Percentiles rank a stretch among this genome's conserved stretches.
phyloP scores from a whole-genome alignment of 805 yeast species.

The Zygosaccharomyces siamensis region DNA sequence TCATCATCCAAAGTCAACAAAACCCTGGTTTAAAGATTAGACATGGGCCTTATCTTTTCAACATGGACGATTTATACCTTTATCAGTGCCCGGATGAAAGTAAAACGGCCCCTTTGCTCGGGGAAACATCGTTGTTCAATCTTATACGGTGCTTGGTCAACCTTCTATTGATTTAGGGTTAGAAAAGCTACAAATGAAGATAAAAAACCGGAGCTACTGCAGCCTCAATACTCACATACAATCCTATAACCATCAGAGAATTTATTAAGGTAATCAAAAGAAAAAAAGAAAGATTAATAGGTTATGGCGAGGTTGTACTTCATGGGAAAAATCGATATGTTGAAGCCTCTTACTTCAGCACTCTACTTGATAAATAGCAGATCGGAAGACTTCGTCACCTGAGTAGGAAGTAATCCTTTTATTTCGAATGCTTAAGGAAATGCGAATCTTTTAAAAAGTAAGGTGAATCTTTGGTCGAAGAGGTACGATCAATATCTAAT shows the following conservation, averaged over 20 bases:
- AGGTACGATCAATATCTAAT: constrained; percentile 38
- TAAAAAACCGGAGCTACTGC: constrained; percentile 52
- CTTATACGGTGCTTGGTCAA: constrained; percentile 32
- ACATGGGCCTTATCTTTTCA: neutral
- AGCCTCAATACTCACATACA: constrained; percentile 44
- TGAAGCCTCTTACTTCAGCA: constrained; percentile 51
- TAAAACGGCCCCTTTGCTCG: no score
- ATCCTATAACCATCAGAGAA: constrained; percentile 36
- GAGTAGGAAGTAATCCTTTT: constrained; percentile 39
- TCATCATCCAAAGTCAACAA: neutral
- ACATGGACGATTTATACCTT: neutral
- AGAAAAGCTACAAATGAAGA: constrained; percentile 46
- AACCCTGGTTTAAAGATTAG: neutral
- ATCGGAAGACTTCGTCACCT: constrained; percentile 44
- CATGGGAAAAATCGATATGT: constrained; percentile 38
- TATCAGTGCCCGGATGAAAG: no score
- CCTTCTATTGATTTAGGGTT: constrained; percentile 36
- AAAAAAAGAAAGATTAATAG: constrained; percentile 32
- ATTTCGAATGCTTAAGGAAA: constrained; percentile 35
- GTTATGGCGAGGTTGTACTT: constrained; percentile 19
- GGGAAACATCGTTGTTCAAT: constrained; percentile 27
- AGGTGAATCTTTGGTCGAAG: constrained; percentile 35
- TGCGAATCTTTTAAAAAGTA: constrained; percentile 31
- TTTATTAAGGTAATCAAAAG: constrained; percentile 39
- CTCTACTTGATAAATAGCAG: constrained; percentile 52